Conservation (phyloP, 352 stramenopile species). For the Globisporangium apiculatum region DNA sequence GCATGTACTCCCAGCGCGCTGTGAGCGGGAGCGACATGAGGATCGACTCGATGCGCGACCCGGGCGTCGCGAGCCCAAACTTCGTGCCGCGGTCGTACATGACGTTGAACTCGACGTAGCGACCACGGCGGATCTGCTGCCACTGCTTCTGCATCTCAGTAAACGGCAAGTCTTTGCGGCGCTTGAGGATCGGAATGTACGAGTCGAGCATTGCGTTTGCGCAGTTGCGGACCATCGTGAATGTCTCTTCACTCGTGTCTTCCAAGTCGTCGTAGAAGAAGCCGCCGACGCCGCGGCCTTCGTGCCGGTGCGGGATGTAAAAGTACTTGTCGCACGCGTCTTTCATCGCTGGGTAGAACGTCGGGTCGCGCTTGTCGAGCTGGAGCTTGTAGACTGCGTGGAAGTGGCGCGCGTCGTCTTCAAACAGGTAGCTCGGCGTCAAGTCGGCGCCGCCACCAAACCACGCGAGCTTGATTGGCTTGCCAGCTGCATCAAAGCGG, state of each 20-base stretch:
- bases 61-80: slow-evolving; percentile 95
- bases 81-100: slow-evolving; percentile 98
- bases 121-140: slow-evolving; percentile 95
- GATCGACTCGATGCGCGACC: slow-evolving; percentile 97
- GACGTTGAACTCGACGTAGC: slow-evolving; percentile 99
- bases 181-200: slow-evolving; percentile 95
- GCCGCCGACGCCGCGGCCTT: slow-evolving; percentile 94
- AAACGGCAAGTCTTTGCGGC: slow-evolving; percentile 94
- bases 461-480: slow-evolving; percentile 84
- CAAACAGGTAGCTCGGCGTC: slow-evolving; percentile 95
- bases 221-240: slow-evolving; percentile 72
- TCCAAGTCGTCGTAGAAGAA: slow-evolving; percentile 99
- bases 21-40: slow-evolving; percentile 98
- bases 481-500: slow-evolving; percentile 69
- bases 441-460: slow-evolving; percentile 97
- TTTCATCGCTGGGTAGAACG: slow-evolving; percentile 95
- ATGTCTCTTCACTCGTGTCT: slow-evolving; percentile 87
- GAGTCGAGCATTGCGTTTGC: slow-evolving; percentile 84
- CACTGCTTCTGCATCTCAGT: slow-evolving; percentile 96
- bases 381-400: slow-evolving; percentile 95
- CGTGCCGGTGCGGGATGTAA: slow-evolving; percentile 93
- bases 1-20: slow-evolving; percentile 96
- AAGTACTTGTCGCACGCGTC: slow-evolving; percentile 98
- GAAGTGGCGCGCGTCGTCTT: slow-evolving; percentile 96
- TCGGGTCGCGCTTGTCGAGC: slow-evolving; percentile 91